phyloP scores from a whole-genome alignment of 1,284 basidiomycete genomes.

The Gomphus bonarii region DNA sequence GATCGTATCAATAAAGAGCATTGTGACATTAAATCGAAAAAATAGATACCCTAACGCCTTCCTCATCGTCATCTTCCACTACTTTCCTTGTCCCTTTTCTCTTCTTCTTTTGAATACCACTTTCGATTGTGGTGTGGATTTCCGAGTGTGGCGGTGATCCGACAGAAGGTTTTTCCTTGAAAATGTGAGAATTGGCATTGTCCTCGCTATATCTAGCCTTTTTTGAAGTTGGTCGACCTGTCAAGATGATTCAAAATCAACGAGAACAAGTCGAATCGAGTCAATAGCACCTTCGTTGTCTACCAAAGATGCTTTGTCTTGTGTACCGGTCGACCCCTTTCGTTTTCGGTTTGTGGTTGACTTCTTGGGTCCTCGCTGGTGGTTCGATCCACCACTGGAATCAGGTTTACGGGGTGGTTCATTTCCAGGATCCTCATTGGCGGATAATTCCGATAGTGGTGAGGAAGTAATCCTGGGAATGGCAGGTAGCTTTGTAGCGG shows the following conservation, averaged over 20 bases:
- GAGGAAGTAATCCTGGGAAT: not conserved
- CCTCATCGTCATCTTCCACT: not conserved
- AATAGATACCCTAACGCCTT: not conserved
- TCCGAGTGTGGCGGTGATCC: not conserved
- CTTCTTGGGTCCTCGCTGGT: not conserved
- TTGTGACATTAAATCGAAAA: too few relatives aligned
- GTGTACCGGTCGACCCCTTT: not conserved
- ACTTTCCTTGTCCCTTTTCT: not conserved
- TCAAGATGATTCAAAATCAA: not conserved
- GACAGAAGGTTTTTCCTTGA: not conserved
- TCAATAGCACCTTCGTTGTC: not conserved
- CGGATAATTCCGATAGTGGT: not conserved
- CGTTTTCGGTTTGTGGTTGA: not conserved
- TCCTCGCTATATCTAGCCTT: not conserved
- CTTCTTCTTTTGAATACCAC: not conserved
- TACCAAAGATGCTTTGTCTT: not conserved
- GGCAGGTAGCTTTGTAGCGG: not conserved
- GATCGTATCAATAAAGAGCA: too few relatives aligned
- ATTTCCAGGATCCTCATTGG: not conserved
- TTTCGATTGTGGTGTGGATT: not conserved
- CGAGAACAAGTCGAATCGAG: not conserved
- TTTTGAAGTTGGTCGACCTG: not conserved
- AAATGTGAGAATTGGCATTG: not conserved
- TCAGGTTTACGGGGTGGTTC: not conserved
- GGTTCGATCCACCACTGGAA: not conserved